Evolutionary conservation across 2,329 filamentous ascomycete genomes (phyloP).

Genomic region (Dactylellina cionopaga): DNA sequence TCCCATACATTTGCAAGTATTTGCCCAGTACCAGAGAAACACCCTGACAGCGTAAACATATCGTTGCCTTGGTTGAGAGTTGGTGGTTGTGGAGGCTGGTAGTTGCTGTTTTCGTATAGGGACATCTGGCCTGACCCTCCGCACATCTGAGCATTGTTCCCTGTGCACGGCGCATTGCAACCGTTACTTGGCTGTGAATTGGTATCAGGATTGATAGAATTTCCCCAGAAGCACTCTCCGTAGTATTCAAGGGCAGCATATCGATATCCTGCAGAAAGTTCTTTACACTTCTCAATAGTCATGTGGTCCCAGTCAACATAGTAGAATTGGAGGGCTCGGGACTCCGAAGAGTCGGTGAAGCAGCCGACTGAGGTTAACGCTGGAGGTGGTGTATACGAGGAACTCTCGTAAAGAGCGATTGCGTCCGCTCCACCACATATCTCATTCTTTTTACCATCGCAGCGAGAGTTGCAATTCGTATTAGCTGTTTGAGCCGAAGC

Average conservation of each 20-base stretch:
- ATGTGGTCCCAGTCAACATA: constrained; percentile 14
- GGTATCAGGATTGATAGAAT: neutral
- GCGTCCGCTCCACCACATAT: neutral
- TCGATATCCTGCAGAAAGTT: neutral
- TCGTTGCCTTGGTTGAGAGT: too few relatives aligned
- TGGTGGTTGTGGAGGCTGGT: too few relatives aligned
- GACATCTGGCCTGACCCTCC: neutral
- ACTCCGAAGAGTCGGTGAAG: constrained; percentile 4
- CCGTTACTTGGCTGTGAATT: neutral
- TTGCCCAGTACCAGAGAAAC: too few relatives aligned
- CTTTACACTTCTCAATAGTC: constrained; percentile 16
- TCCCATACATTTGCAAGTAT: too few relatives aligned
- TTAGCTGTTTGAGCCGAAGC: neutral
- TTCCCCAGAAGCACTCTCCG: neutral
- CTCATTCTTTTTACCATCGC: neutral
- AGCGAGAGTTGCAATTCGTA: neutral
- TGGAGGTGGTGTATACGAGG: neutral
- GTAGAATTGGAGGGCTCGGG: neutral
- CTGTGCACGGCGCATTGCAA: constrained; percentile 17
- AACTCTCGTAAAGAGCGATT: neutral
- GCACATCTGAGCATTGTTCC: constrained; percentile 13
- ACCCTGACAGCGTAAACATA: too few relatives aligned
- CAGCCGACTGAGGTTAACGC: neutral
- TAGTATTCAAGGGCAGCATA: constrained; percentile 21
- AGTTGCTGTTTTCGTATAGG: constrained; percentile 14